Evolutionary conservation across 164 flowering plant species (phyloP), one percentile per base, ranked within the genome.

Genomic region (Euptelea pleiosperma): DNA sequence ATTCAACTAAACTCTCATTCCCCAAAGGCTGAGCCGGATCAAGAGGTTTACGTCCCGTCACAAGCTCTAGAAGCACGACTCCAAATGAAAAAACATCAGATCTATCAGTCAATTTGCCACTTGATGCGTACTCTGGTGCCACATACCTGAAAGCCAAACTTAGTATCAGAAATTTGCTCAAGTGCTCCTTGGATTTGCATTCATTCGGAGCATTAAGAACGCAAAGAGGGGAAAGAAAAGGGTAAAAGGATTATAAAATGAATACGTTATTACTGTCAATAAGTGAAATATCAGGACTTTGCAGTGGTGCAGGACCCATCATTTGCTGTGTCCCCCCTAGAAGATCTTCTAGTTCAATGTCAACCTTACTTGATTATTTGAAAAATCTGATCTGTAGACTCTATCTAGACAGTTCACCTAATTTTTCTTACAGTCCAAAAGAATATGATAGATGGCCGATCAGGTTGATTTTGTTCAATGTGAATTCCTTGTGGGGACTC

Each of bases 81-180:
- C 92, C 92, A 57, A 80, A 86, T 6, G 96, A 86, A 67, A 65
- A 88, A 18, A 88, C 96, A 67, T 88, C 96, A 14, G 91, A 88
- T 63, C 75, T 77, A 51, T 85, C 86, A 6, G 91, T 87, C 64
- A 85, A 49, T 61, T 85, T 85, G n/a, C 96, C 91, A 64, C 86
- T 87, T 12, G 84, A 65, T 49, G 89, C 91, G 65, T 85, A 87
- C 65, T 85, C 96, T 31, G 91, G 96, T 45, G 89, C 96, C 82
- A 87, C 47, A 56, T 85, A 85, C 74, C 89, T 84, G 77, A 43
- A 70, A 58, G 52, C 28, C 49, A 57, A 62, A 48, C n/a, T 6
- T 3, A 25, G 41, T 15, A 55, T 61, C 28, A 30, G 25, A 18
- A 24, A 60, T 39, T 11, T 18, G 54, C 15, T 36, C 26, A 21